Percentiles rank a stretch among this genome's conserved stretches.
Evolutionary conservation across 139 green algal species (phyloP).

Genomic region (Volvox africanus): DNA sequence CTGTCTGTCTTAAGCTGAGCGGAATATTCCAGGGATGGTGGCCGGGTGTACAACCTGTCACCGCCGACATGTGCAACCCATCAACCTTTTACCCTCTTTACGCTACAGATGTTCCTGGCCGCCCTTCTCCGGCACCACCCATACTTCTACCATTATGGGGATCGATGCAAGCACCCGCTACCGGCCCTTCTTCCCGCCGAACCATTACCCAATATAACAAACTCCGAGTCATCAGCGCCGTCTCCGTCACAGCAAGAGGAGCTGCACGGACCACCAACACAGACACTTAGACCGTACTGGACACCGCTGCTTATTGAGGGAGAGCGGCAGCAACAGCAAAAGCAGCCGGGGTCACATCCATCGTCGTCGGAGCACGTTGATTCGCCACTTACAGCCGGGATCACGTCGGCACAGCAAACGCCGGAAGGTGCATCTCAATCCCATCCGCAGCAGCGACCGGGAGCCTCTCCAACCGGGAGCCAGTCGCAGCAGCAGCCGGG

Average conservation of each 20-base stretch:
- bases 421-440: too few species aligned
- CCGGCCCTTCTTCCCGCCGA: background rate
- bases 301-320: background rate
- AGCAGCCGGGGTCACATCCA: too few species aligned
- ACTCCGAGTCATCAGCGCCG: background rate
- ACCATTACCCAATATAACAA: background rate
- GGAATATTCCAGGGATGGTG: too few species aligned
- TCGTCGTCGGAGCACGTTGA: too few species aligned
- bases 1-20: too few species aligned
- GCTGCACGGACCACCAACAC: background rate
- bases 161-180: background rate
- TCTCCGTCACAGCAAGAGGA: background rate
- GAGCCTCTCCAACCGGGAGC: background rate
- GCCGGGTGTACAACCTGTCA: too few species aligned
- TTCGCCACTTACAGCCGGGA: background rate
- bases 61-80: too few species aligned
- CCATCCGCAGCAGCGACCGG: background rate
- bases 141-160: background rate
- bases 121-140: background rate
- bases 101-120: background rate
- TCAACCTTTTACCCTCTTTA: too few species aligned
- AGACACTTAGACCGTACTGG: background rate
- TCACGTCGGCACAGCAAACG: background rate
- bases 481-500: background rate
- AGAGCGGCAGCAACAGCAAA: background rate